Percentiles rank a stretch among this genome's conserved stretches.
phyloP scores from a whole-genome alignment of 352 stramenopile genomes.

The Pythium angustatum region DNA sequence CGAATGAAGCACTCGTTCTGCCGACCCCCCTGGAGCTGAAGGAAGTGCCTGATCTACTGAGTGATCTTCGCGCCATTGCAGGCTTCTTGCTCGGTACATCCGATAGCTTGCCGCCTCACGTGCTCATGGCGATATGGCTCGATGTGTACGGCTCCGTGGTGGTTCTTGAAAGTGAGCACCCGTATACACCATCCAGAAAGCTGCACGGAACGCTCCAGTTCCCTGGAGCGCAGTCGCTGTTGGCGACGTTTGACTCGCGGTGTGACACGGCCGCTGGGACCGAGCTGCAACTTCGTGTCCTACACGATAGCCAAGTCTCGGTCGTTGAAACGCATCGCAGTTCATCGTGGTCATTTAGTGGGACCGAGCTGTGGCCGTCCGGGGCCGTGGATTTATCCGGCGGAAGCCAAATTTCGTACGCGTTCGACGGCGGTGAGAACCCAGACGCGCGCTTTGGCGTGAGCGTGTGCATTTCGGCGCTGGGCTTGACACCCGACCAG shows the following conservation, averaged over 20 bases:
- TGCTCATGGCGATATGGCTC: slow-evolving; percentile 73
- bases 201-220: slow-evolving; percentile 50
- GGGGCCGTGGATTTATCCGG: slow-evolving; percentile 54
- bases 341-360: slow-evolving; percentile 17
- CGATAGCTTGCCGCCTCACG: slow-evolving; percentile 45
- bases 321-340: neutral
- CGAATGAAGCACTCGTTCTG: slow-evolving; percentile 33
- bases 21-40: slow-evolving; percentile 50
- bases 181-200: slow-evolving; percentile 39
- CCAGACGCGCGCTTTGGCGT: slow-evolving; percentile 56
- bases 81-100: slow-evolving; percentile 64
- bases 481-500: slow-evolving; percentile 62
- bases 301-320: neutral
- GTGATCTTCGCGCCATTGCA: slow-evolving; percentile 52
- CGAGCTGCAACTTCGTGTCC: slow-evolving; percentile 24
- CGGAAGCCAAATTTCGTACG: slow-evolving; percentile 55
- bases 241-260: slow-evolving; percentile 68
- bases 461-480: slow-evolving; percentile 53
- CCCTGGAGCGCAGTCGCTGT: slow-evolving; percentile 50
- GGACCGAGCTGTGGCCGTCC: slow-evolving; percentile 46
- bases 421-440: slow-evolving; percentile 62
- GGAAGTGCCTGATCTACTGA: slow-evolving; percentile 42
- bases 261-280: slow-evolving; percentile 39
- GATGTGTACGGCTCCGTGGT: slow-evolving; percentile 67
- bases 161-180: slow-evolving; percentile 68